phyloP scores from a whole-genome alignment of 768 basidiomycete genomes.

The Peribolospora kevripleyi region DNA sequence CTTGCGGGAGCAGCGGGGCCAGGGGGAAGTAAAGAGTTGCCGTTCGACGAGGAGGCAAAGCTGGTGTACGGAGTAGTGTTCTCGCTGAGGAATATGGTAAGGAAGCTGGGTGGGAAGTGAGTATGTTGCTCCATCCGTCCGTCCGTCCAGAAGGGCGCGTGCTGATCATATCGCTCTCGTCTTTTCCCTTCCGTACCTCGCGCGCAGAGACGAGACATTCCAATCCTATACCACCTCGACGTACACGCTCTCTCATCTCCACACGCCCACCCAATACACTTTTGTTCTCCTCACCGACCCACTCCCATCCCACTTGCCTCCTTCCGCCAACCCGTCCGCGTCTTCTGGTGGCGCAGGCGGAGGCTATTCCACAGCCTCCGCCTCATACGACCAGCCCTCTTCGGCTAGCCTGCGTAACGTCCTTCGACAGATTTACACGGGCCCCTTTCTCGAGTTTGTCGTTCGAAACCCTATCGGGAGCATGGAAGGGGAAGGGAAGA shows the following conservation, averaged over 20 bases:
- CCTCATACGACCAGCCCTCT: not conserved
- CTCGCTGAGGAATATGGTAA: conserved; percentile 78
- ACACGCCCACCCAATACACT: conserved; percentile 76
- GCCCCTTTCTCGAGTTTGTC: conserved; percentile 80
- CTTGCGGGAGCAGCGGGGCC: conserved; percentile 8
- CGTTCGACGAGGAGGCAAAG: conserved; percentile 95
- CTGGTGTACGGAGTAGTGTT: conserved; percentile 88
- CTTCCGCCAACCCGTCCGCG: not conserved
- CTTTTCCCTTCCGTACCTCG: not conserved
- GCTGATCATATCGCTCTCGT: not conserved
- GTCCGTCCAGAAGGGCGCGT: conserved; percentile 15
- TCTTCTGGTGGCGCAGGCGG: too few species aligned
- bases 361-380: too few species aligned
- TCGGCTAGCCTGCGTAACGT: conserved; percentile 34
- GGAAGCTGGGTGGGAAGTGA: conserved; percentile 70
- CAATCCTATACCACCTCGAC: conserved; percentile 68
- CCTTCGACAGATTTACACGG: conserved; percentile 70
- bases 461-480: conserved; percentile 68
- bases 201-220: conserved; percentile 62
- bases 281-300: conserved; percentile 87
- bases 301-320: conserved; percentile 24
- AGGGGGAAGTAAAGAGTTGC: conserved; percentile 32
- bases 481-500: conserved; percentile 29
- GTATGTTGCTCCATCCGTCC: conserved; percentile 12
- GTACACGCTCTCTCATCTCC: conserved; percentile 82